A percentile compares a stretch with the other conserved stretches of the same genome.
Conservation (phyloP, 768 basidiomycete genomes). For the Krasilnikovozyma curviuscula region DNA sequence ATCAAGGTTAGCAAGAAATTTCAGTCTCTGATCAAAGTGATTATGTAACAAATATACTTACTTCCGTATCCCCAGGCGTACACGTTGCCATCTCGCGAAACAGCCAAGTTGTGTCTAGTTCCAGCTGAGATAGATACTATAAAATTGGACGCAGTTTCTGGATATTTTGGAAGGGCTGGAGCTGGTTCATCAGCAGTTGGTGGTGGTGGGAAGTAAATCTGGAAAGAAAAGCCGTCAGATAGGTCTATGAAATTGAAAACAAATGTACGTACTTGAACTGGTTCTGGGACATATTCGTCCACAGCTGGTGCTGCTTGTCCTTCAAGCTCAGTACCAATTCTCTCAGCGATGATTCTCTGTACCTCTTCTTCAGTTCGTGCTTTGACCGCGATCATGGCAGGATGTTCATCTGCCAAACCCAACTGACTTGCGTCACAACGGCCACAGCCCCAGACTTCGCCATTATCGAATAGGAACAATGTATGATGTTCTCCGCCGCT, state of each 20-base stretch:
- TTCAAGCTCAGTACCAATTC: slow-evolving; percentile 13
- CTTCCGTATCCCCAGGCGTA: slow-evolving; percentile 31
- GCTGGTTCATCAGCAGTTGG: slow-evolving; percentile 24
- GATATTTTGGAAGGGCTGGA: slow-evolving; percentile 22
- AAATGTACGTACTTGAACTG: slow-evolving; percentile 23
- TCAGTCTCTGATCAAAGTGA: background rate
- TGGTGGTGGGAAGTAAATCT: slow-evolving; percentile 29
- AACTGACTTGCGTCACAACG: slow-evolving; percentile 67
- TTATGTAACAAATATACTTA: slow-evolving; percentile 15
- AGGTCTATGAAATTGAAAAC: too few species aligned
- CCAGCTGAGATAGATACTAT: slow-evolving; percentile 28
- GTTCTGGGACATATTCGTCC: slow-evolving; percentile 24
- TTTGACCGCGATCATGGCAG: slow-evolving; percentile 19
- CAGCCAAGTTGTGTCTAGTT: slow-evolving; percentile 28
- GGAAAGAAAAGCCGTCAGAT: background rate
- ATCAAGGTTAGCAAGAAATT: background rate
- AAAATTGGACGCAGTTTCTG: slow-evolving; percentile 16
- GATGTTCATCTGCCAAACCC: slow-evolving; percentile 37
- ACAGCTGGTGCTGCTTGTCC: slow-evolving; percentile 20
- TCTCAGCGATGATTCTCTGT: slow-evolving; percentile 13
- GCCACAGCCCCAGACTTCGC: slow-evolving; percentile 71
- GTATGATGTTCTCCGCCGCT: slow-evolving; percentile 73
- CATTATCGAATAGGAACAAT: slow-evolving; percentile 63
- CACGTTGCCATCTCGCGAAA: slow-evolving; percentile 27
- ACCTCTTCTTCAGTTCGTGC: slow-evolving; percentile 18